These are phyloP conservation scores for Vitis hybrid DNA, from an alignment of 177 flowering plant species.

Conservation along the genomic window DNA sequence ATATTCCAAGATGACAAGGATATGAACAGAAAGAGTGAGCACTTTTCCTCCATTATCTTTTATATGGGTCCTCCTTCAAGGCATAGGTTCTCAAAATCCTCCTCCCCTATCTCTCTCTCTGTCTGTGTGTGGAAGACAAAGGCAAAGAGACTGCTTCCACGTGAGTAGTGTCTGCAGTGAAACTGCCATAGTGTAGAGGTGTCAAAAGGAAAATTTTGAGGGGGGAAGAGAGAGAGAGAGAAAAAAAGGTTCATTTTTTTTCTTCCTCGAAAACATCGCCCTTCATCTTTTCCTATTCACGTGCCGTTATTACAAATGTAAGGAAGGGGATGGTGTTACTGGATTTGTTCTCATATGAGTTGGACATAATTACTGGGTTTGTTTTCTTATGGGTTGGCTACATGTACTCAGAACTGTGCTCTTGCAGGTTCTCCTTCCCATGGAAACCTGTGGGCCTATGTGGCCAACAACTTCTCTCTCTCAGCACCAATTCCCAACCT, in stretches of 20 bases:
- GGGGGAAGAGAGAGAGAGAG: neutral
- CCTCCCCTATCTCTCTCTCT: neutral
- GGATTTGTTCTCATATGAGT: slow-evolving; percentile 9
- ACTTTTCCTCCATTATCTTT: no score
- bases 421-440: slow-evolving; percentile 10
- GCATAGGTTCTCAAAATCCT: no score
- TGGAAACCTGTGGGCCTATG: slow-evolving; percentile 9
- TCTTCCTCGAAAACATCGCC: slow-evolving; percentile 20
- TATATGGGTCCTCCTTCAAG: no score
- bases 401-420: slow-evolving; percentile 10
- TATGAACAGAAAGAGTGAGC: no score
- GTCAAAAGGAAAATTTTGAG: neutral
- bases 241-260: neutral
- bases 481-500: neutral
- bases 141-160: slow-evolving; percentile 10
- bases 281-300: slow-evolving; percentile 16
- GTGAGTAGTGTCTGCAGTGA: slow-evolving; percentile 20
- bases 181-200: slow-evolving; percentile 22
- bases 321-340: slow-evolving; percentile 9
- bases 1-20: no score
- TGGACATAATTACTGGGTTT: slow-evolving; percentile 12
- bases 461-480: slow-evolving; percentile 1
- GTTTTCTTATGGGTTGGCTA: slow-evolving; percentile 27
- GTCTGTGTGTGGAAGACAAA: neutral
- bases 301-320: slow-evolving; percentile 18